Evolutionary conservation across 2,329 filamentous ascomycete genomes (phyloP).

Genomic region (Macroventuria anomochaeta): DNA sequence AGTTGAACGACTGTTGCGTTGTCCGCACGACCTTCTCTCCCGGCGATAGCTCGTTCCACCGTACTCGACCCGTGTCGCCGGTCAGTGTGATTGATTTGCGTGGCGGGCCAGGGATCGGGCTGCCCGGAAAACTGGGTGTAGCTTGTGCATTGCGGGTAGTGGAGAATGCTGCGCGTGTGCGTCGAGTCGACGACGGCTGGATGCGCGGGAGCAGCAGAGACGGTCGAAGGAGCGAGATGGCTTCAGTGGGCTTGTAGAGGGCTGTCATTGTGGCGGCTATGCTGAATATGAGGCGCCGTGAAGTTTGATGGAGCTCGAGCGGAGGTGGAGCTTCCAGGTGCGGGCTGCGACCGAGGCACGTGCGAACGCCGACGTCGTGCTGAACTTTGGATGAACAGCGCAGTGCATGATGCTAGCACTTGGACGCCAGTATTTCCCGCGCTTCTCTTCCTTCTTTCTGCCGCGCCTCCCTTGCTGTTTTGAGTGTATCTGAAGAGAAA

Average conservation of each 20-base stretch:
- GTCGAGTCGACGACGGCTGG: constrained; percentile 14
- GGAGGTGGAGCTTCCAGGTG: constrained; percentile 23
- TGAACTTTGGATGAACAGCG: constrained; percentile 23
- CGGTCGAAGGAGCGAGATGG: constrained; percentile 39
- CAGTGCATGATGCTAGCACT: constrained; percentile 23
- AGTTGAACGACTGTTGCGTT: constrained; percentile 90
- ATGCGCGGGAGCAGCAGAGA: constrained; percentile 33
- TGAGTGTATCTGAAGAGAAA: neutral
- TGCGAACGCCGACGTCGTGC: constrained; percentile 20
- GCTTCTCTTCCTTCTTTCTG: neutral
- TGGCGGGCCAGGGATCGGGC: constrained; percentile 53
- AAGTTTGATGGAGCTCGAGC: neutral
- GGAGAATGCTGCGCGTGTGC: constrained; percentile 36
- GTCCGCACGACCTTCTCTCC: constrained; percentile 82
- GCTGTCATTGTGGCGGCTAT: constrained; percentile 32
- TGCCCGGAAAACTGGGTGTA: constrained; percentile 37
- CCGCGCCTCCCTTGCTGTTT: constrained; percentile 1
- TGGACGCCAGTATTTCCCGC: neutral
- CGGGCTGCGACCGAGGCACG: constrained; percentile 24
- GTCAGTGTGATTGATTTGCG: constrained; percentile 79
- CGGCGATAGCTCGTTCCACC: constrained; percentile 77
- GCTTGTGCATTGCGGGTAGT: constrained; percentile 33
- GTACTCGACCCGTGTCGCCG: constrained; percentile 82
- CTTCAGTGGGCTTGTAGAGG: constrained; percentile 40
- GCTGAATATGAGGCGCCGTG: neutral